Conservation (phyloP, 2,329 filamentous ascomycete species). For the Aureobasidium sp. region DNA sequence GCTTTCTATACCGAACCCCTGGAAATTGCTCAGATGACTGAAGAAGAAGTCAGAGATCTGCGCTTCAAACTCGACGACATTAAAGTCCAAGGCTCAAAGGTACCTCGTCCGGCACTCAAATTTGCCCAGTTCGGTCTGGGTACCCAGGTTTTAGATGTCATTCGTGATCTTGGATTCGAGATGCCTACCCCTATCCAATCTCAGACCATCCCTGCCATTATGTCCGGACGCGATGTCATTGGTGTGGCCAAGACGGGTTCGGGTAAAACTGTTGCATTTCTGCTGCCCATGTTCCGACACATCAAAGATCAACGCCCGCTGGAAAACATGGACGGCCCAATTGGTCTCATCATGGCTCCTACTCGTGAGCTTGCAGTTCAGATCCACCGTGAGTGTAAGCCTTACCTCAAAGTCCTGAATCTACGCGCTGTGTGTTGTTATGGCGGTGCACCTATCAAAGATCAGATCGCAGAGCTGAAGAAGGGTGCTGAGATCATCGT, state of each 20-base stretch:
- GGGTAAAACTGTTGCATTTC: conserved; percentile 92
- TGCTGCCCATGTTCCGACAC: conserved; percentile 95
- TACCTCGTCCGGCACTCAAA: conserved; percentile 89
- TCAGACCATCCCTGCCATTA: conserved; percentile 88
- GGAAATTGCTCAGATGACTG: conserved; percentile 74
- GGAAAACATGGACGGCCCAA: conserved; percentile 76
- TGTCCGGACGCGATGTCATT: conserved; percentile 92
- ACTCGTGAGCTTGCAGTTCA: conserved; percentile 91
- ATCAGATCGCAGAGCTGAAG: conserved; percentile 95
- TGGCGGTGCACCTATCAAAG: conserved; percentile 90
- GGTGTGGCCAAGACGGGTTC: conserved; percentile 97
- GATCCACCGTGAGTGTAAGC: conserved; percentile 90
- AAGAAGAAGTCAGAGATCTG: conserved; percentile 74
- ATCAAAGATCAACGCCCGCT: conserved; percentile 87
- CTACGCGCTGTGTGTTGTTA: conserved; percentile 88
- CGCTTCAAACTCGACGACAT: conserved; percentile 89
- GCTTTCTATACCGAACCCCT: conserved; percentile 90
- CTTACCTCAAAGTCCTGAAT: conserved; percentile 80
- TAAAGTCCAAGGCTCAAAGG: conserved; percentile 80
- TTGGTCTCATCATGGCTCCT: conserved; percentile 85
- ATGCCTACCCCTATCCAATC: conserved; percentile 90
- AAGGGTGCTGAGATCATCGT: conserved; percentile 92
- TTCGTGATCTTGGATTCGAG: conserved; percentile 74
- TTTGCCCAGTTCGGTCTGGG: conserved; percentile 94
- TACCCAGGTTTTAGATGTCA: conserved; percentile 77